A percentile compares a stretch with the other conserved stretches of the same genome.
phyloP scores from a whole-genome alignment of 1,284 basidiomycete genomes.

The Marasmius oreades region DNA sequence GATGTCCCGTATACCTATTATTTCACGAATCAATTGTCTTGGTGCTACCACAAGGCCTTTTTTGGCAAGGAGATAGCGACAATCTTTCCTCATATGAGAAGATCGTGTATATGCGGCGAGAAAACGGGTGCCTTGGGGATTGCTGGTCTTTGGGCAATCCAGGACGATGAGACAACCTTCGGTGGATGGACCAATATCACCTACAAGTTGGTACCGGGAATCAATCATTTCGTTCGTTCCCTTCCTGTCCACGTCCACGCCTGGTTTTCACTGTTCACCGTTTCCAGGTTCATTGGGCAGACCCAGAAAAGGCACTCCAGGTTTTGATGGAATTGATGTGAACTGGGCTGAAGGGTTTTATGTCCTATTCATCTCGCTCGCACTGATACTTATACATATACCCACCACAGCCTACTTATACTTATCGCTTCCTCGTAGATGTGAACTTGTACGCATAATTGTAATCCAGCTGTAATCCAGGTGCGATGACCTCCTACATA shows the following conservation, averaged over 20 bases:
- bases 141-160: slow-evolving; percentile 21
- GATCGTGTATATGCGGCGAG: slow-evolving; percentile 18
- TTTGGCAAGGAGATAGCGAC: slow-evolving; percentile 14
- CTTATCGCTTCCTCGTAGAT: neutral
- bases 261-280: neutral
- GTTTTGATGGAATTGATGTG: neutral
- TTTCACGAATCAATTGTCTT: slow-evolving; percentile 9
- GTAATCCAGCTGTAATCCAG: too few species aligned
- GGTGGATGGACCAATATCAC: slow-evolving; percentile 20
- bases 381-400: too few species aligned
- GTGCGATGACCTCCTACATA: neutral
- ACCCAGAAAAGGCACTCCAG: slow-evolving; percentile 12
- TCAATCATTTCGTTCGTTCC: slow-evolving; percentile 30
- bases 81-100: slow-evolving; percentile 21
- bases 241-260: neutral
- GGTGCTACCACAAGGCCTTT: slow-evolving; percentile 19
- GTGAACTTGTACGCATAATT: too few species aligned
- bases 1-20: slow-evolving; percentile 19
- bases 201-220: slow-evolving; percentile 19
- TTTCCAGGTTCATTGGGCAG: slow-evolving; percentile 18
- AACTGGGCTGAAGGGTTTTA: neutral
- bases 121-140: slow-evolving; percentile 16
- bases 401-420: neutral
- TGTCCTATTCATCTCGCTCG: neutral
- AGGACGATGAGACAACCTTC: slow-evolving; percentile 21